A percentile compares a stretch with the other conserved stretches of the same genome.
Conservation (phyloP, 1,139 yeast genomes). For the Pichia sp. region DNA sequence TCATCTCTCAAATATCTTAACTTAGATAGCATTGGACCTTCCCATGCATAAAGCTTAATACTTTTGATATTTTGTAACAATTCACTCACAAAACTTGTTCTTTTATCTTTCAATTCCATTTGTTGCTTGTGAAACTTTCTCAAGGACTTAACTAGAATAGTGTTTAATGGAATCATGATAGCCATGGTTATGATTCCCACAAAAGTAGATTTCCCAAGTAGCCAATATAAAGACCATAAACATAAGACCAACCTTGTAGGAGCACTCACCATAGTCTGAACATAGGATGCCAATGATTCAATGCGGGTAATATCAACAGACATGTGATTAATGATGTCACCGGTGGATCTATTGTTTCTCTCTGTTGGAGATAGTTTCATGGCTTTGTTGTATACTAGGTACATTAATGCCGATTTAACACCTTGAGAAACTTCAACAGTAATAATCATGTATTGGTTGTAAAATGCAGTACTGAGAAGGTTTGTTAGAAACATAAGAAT, state of each 20-base stretch:
- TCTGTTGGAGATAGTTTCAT: slow-evolving; percentile 46
- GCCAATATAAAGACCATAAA: slow-evolving; percentile 48
- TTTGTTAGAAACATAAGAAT: slow-evolving; percentile 47
- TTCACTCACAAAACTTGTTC: slow-evolving; percentile 57
- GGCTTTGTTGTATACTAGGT: slow-evolving; percentile 49
- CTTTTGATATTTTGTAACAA: slow-evolving; percentile 61
- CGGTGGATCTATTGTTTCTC: slow-evolving; percentile 44
- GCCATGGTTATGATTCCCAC: slow-evolving; percentile 55
- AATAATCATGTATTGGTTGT: slow-evolving; percentile 49
- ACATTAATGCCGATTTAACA: slow-evolving; percentile 46
- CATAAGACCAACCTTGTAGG: slow-evolving; percentile 57
- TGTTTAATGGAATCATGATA: slow-evolving; percentile 56
- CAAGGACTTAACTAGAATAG: slow-evolving; percentile 44
- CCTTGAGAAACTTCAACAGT: slow-evolving; percentile 52
- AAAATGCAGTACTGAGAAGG: slow-evolving; percentile 42
- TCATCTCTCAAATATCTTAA: slow-evolving; percentile 48
- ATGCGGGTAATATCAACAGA: slow-evolving; percentile 58
- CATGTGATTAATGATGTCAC: slow-evolving; percentile 54
- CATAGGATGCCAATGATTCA: slow-evolving; percentile 48
- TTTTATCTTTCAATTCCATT: slow-evolving; percentile 62
- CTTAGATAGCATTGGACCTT: slow-evolving; percentile 54
- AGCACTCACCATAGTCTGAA: slow-evolving; percentile 53
- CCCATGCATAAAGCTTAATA: slow-evolving; percentile 74
- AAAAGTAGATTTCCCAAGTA: slow-evolving; percentile 59
- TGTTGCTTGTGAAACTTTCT: slow-evolving; percentile 51